Conservation (phyloP, 495 filamentous ascomycete genomes). For the Penicillium nucicola region DNA sequence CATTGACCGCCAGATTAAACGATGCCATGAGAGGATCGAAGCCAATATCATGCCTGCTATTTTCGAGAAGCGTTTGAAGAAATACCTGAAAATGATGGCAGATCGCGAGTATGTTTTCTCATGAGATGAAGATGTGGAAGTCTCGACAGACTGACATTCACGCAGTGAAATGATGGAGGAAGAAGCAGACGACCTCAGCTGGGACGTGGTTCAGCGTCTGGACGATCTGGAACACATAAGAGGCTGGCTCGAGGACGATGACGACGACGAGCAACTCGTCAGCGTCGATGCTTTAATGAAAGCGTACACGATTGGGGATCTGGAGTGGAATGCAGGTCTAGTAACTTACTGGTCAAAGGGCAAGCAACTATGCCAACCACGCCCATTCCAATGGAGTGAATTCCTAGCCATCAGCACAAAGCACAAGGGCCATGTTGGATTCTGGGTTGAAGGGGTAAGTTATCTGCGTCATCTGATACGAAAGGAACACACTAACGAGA, state of each 20-base stretch:
- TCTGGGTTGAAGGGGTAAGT: conserved; percentile 6
- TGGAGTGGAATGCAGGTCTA: not conserved
- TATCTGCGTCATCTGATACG: no score
- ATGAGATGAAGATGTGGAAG: no score
- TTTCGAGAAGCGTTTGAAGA: not conserved
- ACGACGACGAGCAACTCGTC: not conserved
- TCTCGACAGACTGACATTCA: no score
- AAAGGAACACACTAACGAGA: no score
- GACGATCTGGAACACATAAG: not conserved
- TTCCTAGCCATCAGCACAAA: not conserved
- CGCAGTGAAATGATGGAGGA: not conserved
- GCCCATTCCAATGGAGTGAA: not conserved
- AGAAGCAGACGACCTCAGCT: not conserved
- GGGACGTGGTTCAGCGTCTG: not conserved
- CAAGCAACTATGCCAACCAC: conserved; percentile 5
- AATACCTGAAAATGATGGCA: not conserved
- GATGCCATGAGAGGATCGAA: conserved; percentile 1
- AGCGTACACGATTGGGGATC: not conserved
- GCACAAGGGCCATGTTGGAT: not conserved
- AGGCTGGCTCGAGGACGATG: not conserved
- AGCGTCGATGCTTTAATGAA: not conserved
- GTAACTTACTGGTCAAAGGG: conserved; percentile 7
- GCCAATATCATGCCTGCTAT: conserved; percentile 1
- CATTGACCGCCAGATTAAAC: conserved; percentile 1
- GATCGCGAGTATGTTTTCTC: not conserved